Evolutionary conservation across 805 yeast genomes (phyloP), one percentile per base, ranked within the genome.

Genomic region (Yarrowia yakushimensis): DNA sequence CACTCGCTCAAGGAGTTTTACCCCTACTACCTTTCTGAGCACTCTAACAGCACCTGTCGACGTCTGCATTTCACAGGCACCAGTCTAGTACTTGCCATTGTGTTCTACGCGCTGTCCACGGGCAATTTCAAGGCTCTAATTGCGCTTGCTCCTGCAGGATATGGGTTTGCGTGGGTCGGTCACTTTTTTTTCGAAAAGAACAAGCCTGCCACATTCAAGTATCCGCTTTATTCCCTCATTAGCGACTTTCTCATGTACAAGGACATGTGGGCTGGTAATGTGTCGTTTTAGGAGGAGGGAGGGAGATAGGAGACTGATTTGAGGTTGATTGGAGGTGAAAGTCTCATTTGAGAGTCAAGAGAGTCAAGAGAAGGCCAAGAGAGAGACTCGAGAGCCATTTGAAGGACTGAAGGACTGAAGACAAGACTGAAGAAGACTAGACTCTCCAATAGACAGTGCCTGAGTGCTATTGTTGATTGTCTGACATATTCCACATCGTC

Each of bases 161-260:
- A 52, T 25, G 59, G 59, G 18, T 52, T 52, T 23, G 59, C 59
- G n/a, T 52, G 59, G 59, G 43, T 52, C 4, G 59, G 59, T 5
- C 59, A 52, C 18, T 52, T 52, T 13, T 52, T 52, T 23, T 52
- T 52, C 12, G 59, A 52, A 13, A 52, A 52, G 18, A 52, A 52
- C 31, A 52, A 52, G 25, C 59, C 59, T 1, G 59, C 59, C 7
- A 52, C 59, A 6, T 52, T 52, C 59, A 52, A 52, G 43, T 52
- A 52, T n/a, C 59, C 59, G 23, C 13, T 52, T 11, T 52, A 52
- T 18, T 52, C 59, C 7, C 43, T 52, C 7, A n/a, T 52, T n/a
- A 36, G 59, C 17, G 59, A 52, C 34, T 52, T 52, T 9, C 22
- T 52, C 43, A 52, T 52, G 59, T 52, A 52, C 43, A 52, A 36